Conservation (phyloP, 1,284 basidiomycete species). For the Austroboletus olivaceoglutinosus region DNA sequence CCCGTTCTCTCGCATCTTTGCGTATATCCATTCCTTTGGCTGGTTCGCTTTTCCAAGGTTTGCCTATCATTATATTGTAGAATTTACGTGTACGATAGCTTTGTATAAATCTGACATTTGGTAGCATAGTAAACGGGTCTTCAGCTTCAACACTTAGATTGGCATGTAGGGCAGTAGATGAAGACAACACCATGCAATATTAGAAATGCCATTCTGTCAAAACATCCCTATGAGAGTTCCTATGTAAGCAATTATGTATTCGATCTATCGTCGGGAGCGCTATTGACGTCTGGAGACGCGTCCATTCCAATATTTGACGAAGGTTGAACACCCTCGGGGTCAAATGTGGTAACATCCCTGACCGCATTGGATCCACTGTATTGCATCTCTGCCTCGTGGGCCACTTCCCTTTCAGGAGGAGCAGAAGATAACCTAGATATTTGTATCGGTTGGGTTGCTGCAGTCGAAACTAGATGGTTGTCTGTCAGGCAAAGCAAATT, state of each 20-base stretch:
- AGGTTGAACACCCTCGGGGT: conserved; percentile 3
- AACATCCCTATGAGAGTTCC: neutral
- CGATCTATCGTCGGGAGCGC: neutral
- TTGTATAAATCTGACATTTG: conserved; percentile 7
- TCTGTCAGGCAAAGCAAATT: conserved; percentile 31
- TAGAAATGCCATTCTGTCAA: neutral
- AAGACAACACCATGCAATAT: neutral
- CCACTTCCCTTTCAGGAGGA: neutral
- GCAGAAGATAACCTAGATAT: neutral
- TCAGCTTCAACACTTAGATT: conserved; percentile 1
- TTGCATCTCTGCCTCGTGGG: conserved; percentile 1
- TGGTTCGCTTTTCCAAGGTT: conserved; percentile 1
- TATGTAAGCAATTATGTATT: neutral
- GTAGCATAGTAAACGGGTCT: conserved; percentile 7
- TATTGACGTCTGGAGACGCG: neutral
- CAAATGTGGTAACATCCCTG: neutral
- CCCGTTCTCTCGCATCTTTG: conserved; percentile 8
- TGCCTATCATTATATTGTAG: conserved; percentile 34
- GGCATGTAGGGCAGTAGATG: neutral
- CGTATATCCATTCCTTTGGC: conserved; percentile 16
- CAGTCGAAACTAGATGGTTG: conserved; percentile 46
- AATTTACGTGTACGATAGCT: conserved; percentile 28
- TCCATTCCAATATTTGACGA: neutral
- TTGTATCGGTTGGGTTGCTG: conserved; percentile 5
- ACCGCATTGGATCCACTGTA: neutral